Evolutionary conservation across 305 asterid species (phyloP).

Genomic region (Fraxinus platypoda): DNA sequence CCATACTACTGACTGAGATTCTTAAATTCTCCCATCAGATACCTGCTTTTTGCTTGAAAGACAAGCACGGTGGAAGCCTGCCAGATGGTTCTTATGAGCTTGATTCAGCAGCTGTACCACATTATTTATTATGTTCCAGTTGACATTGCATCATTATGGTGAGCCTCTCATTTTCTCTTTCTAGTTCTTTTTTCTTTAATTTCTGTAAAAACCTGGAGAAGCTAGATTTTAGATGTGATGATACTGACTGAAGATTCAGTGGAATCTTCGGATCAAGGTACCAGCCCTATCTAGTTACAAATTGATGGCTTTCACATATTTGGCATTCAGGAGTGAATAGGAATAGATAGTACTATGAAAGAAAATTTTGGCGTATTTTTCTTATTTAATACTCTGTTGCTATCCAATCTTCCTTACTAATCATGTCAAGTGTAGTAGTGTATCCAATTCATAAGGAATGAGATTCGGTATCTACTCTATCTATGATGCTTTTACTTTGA

Average conservation of each 20-base stretch:
- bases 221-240: not conserved
- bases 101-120: conserved; percentile 36
- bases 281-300: not conserved
- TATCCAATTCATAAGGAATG: no score
- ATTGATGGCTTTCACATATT: not conserved
- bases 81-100: conserved; percentile 37
- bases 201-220: no score
- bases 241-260: not conserved
- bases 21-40: conserved; percentile 42
- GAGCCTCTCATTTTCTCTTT: no score
- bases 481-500: not conserved
- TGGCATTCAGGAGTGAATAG: not conserved
- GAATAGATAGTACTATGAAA: not conserved
- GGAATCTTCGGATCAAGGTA: not conserved
- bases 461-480: no score
- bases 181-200: no score
- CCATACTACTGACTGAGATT: conserved; percentile 23
- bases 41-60: conserved; percentile 37
- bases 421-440: not conserved
- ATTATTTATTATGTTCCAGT: conserved; percentile 11
- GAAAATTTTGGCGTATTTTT: not conserved
- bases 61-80: conserved; percentile 28
- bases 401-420: not conserved
- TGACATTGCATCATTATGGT: not conserved
- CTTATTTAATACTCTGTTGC: not conserved